phyloP scores from a whole-genome alignment of 768 basidiomycete genomes.

The Leccinum subgranulosum region DNA sequence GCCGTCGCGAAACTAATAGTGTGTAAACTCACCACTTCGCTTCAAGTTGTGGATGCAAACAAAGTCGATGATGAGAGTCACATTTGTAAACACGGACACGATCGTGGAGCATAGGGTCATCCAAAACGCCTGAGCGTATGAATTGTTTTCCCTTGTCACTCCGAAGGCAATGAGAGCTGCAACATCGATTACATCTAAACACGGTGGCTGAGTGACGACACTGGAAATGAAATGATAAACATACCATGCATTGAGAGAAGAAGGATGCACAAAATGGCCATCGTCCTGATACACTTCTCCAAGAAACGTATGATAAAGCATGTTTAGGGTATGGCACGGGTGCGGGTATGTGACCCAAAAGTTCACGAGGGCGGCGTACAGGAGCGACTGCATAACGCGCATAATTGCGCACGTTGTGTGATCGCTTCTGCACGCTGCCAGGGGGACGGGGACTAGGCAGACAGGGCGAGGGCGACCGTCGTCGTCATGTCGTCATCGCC shows the following conservation, averaged over 20 bases:
- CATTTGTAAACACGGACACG: constrained; percentile 60
- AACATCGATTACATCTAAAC: constrained; percentile 67
- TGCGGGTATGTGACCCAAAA: too few species aligned
- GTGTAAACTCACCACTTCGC: constrained; percentile 48
- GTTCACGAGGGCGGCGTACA: too few species aligned
- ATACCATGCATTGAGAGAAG: constrained; percentile 70
- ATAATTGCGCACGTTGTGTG: too few species aligned
- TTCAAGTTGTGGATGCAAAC: constrained; percentile 58
- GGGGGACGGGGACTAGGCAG: too few species aligned
- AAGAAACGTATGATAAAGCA: constrained; percentile 69
- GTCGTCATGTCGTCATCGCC: too few species aligned
- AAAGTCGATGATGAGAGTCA: constrained; percentile 65
- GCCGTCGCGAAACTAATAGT: neutral
- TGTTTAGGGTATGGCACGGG: too few species aligned
- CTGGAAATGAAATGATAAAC: constrained; percentile 16
- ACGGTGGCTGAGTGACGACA: neutral
- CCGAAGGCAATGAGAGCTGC: constrained; percentile 58
- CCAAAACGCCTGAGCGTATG: constrained; percentile 73
- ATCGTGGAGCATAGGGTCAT: constrained; percentile 73
- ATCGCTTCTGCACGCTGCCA: too few species aligned
- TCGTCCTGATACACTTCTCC: constrained; percentile 58
- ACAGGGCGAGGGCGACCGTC: too few species aligned
- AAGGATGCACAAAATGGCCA: constrained; percentile 62
- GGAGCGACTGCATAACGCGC: too few species aligned
- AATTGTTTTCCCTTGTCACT: constrained; percentile 62